These are phyloP conservation scores for Tilletia walkeri DNA, from an alignment of 1,284 basidiomycete genomes.

Conservation along the genomic window DNA sequence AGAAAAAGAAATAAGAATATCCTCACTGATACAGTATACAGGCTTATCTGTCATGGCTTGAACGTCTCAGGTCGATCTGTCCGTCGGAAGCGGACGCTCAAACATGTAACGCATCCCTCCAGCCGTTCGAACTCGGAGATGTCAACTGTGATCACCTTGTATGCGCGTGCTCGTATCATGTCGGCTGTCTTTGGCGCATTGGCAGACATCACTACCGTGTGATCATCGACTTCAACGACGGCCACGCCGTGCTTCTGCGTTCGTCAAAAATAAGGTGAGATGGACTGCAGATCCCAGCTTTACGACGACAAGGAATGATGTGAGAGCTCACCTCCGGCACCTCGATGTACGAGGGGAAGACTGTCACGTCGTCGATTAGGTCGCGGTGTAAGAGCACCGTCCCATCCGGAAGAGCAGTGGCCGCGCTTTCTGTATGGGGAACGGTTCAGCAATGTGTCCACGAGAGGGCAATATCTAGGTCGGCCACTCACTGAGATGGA, in stretches of 20 bases:
- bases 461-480: neutral
- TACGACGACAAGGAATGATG: slow-evolving; percentile 18
- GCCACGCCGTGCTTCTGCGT: slow-evolving; percentile 20
- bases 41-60: neutral
- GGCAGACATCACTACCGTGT: slow-evolving; percentile 24
- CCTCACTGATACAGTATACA: neutral
- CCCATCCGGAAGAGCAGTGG: slow-evolving; percentile 31
- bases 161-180: slow-evolving; percentile 22
- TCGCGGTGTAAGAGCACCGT: slow-evolving; percentile 25
- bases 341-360: slow-evolving; percentile 31
- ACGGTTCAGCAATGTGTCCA: neutral
- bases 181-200: slow-evolving; percentile 23
- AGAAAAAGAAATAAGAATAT: no score
- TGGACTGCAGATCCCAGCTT: slow-evolving; percentile 16
- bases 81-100: slow-evolving; percentile 24
- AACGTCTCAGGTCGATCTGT: no score
- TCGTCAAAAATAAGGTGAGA: slow-evolving; percentile 7
- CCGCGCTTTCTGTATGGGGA: slow-evolving; percentile 23
- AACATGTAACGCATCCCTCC: slow-evolving; percentile 30
- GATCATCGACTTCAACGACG: slow-evolving; percentile 23
- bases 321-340: slow-evolving; percentile 32
- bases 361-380: slow-evolving; percentile 22
- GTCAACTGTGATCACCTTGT: slow-evolving; percentile 23
- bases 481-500: slow-evolving; percentile 29
- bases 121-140: slow-evolving; percentile 28